These are phyloP conservation scores for Thraustochytrium striatum DNA, from an alignment of 352 stramenopile genomes.

Conservation along the genomic window DNA sequence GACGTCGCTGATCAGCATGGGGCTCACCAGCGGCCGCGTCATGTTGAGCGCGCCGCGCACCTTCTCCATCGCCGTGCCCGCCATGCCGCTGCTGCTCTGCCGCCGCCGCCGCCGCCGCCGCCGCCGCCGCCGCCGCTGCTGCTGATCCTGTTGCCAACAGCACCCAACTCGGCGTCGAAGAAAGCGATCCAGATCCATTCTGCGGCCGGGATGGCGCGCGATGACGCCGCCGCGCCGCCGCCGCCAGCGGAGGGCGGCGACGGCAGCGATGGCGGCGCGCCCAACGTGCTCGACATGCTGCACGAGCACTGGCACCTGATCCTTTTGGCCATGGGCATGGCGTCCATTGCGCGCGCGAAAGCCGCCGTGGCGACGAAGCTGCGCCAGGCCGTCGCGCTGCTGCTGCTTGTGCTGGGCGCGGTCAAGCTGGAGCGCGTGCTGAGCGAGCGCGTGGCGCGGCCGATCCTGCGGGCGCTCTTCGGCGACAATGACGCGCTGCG, in stretches of 20 bases:
- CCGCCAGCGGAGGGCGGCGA: neutral
- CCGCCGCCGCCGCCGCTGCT: too few species aligned
- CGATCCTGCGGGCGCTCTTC: conserved; percentile 10
- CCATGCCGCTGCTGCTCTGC: too few species aligned
- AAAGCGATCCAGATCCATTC: too few species aligned
- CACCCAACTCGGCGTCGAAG: too few species aligned
- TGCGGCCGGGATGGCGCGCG: too few species aligned
- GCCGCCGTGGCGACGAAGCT: neutral
- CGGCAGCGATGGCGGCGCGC: neutral
- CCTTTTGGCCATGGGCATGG: neutral
- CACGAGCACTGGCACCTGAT: conserved; percentile 38
- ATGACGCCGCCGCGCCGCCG: neutral
- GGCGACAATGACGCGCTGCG: conserved; percentile 32
- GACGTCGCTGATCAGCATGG: neutral
- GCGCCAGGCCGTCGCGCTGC: neutral
- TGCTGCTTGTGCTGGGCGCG: neutral
- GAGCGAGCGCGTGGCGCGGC: neutral
- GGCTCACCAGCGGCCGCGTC: conserved; percentile 18
- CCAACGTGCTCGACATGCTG: neutral
- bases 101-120: too few species aligned
- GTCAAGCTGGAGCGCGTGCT: conserved; percentile 30
- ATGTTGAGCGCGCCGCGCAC: neutral
- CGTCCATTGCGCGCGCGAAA: conserved; percentile 1
- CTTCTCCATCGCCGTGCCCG: neutral
- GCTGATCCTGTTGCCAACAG: too few species aligned